Evolutionary conservation across 805 yeast genomes (phyloP).

Genomic region (Torulaspora indica): DNA sequence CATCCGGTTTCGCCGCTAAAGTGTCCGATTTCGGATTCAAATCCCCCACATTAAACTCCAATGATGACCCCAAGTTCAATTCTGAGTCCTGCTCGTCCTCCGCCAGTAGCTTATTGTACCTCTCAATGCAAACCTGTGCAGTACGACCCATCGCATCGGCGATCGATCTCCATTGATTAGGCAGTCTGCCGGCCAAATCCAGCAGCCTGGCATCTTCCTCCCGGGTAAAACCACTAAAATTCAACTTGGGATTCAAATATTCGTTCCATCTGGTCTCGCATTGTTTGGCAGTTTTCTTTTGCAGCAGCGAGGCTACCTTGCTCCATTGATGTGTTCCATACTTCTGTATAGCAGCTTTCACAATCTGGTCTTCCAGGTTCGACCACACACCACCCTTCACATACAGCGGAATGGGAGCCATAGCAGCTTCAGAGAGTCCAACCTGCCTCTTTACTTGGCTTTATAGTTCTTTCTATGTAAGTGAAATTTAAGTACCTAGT

Average conservation of each 20-base stretch:
- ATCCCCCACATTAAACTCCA: conserved; percentile 45
- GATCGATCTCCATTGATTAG: conserved; percentile 95
- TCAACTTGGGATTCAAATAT: conserved; percentile 71
- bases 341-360: conserved; percentile 86
- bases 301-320: conserved; percentile 78
- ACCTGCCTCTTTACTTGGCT: not conserved
- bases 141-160: conserved; percentile 77
- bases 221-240: conserved; percentile 60
- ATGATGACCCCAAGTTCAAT: conserved; percentile 38
- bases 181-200: conserved; percentile 61
- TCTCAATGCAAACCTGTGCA: conserved; percentile 77
- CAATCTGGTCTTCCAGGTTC: conserved; percentile 73
- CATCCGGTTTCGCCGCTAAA: conserved; percentile 76
- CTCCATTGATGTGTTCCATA: conserved; percentile 96
- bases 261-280: conserved; percentile 92
- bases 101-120: conserved; percentile 64
- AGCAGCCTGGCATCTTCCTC: conserved; percentile 74
- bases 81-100: conserved; percentile 16
- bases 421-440: not conserved
- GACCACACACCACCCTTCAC: conserved; percentile 92
- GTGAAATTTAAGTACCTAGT: conserved; percentile 2
- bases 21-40: conserved; percentile 71
- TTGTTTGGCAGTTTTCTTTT: conserved; percentile 84
- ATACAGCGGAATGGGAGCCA: conserved; percentile 55
- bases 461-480: not conserved